Base-by-base conservation (phyloP, 208 protist genomes). In the Histomonas meleagridis region DNA sequence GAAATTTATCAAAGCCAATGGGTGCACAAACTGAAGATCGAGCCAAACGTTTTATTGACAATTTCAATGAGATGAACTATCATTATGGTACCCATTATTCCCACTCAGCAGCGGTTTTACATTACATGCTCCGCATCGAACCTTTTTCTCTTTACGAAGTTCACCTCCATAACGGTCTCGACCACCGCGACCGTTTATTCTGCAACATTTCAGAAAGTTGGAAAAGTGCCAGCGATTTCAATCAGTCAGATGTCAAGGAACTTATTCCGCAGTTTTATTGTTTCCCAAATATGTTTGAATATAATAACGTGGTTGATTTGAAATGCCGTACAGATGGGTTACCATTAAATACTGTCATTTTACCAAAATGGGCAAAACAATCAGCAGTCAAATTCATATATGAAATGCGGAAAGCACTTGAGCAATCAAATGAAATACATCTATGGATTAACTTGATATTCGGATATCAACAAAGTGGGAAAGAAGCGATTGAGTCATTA, bases 1-100 rank as follows among this genome's bases (percentile, higher is more conserved):
- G 70, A 46, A 40, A 79, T 79, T 40, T 79, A 18, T 26, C 32
- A 51, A 79, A 79, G 40, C 70, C 70, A 51, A 79, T 79, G 70
- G 70, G 70, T 9, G 26, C n/a, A 35, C n/a, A 49, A 9, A 18
- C n/a, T 21, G 40, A 46, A n/a, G 70, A 79, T n/a, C 1, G 70
- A 51, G 70, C 70, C 18, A 46, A 79, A 35, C 46, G 40, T 7
- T 79, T 49, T 51, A 49, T 49, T 16, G 40, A 79, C 9, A 14
- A 49, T 5, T 14, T 7, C 2, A 14, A 10, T 0, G 70, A 79
- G 28, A 49, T 28, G 10, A 49, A 79, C 1, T 79, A 51, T 28
- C 10, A 46, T 51, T 51, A 46, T 43, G n/a, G n/a, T 32, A n/a
- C 40, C 7, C 70, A 79, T 28, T 79, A 79, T 51, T 79, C 70